Conservation (phyloP, 805 yeast genomes). For the Teunomyces pallodes region DNA sequence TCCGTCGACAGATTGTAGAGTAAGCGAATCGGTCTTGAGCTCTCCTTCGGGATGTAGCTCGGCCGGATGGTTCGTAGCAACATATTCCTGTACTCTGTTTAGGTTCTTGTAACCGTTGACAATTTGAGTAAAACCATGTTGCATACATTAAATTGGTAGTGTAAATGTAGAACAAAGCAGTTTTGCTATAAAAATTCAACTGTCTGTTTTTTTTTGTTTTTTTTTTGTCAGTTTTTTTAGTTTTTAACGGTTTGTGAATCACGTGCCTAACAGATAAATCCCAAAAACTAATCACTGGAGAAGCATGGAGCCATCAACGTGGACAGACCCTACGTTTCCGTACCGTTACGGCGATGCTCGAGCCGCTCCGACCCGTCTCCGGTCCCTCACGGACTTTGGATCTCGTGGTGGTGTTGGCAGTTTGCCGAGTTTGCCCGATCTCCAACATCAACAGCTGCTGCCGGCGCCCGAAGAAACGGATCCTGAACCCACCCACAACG, state of each 20-base stretch:
- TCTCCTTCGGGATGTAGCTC: constrained; percentile 59
- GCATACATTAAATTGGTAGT: constrained; percentile 62
- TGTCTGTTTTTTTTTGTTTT: background rate
- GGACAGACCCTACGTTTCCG: background rate
- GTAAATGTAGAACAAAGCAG: constrained; percentile 1
- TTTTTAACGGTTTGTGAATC: background rate
- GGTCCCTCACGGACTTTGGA: constrained; percentile 6
- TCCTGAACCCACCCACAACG: constrained; percentile 5
- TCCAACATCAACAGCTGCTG: background rate
- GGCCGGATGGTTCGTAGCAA: constrained; percentile 74
- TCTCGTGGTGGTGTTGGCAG: constrained; percentile 18
- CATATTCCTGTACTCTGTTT: constrained; percentile 99
- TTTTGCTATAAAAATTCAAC: too few species aligned
- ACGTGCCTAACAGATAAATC: background rate
- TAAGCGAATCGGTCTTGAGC: constrained; percentile 64
- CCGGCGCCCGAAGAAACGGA: background rate
- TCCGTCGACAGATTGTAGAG: constrained; percentile 97
- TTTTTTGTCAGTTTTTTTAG: background rate
- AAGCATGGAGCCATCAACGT: background rate
- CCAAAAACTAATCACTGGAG: background rate
- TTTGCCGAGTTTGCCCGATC: constrained; percentile 21
- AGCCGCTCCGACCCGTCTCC: background rate
- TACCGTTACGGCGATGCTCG: background rate
- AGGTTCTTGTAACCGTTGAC: constrained; percentile 84
- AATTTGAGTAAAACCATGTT: constrained; percentile 99